phyloP scores from a whole-genome alignment of 2,329 filamentous ascomycete genomes.

The Penicillium sp. region DNA sequence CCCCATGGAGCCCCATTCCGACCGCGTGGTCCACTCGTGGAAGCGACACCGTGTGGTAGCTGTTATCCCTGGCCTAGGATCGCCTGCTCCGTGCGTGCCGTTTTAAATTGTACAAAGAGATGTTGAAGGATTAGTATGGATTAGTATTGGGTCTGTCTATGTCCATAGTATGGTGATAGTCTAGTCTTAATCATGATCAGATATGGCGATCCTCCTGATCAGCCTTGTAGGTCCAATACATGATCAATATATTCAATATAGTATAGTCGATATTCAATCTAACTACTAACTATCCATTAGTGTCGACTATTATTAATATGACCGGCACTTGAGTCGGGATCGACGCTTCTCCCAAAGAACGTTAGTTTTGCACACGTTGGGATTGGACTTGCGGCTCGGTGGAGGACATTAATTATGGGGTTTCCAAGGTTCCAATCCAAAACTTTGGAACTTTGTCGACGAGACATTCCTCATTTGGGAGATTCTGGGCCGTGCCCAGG shows the following conservation, averaged over 20 bases:
- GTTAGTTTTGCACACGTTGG: constrained; percentile 3
- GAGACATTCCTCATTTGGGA: constrained; percentile 6
- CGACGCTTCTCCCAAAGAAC: constrained; percentile 2
- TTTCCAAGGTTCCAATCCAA: constrained; percentile 9
- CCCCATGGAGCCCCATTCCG: constrained; percentile 11
- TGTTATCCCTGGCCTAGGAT: constrained; percentile 14
- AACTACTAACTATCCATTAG: background rate
- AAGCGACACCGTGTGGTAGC: constrained; percentile 15
- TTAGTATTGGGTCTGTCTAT: too few relatives aligned
- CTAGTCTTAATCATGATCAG: constrained; percentile 7
- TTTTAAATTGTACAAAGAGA: too few relatives aligned
- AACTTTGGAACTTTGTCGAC: constrained; percentile 10
- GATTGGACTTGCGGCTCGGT: constrained; percentile 8
- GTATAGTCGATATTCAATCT: too few relatives aligned
- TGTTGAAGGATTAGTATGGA: too few relatives aligned
- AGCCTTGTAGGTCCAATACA: background rate
- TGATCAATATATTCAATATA: background rate
- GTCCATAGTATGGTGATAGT: too few relatives aligned
- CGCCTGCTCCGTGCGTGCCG: constrained; percentile 19
- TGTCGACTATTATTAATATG: background rate
- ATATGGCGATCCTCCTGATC: constrained; percentile 17
- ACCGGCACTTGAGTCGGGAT: constrained; percentile 18
- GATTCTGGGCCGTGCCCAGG: background rate
- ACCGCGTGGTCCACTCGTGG: constrained; percentile 17
- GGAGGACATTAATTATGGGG: background rate